Base-by-base conservation (phyloP, 176 grass and related monocot genomes). In the Aechmea fasciata region DNA sequence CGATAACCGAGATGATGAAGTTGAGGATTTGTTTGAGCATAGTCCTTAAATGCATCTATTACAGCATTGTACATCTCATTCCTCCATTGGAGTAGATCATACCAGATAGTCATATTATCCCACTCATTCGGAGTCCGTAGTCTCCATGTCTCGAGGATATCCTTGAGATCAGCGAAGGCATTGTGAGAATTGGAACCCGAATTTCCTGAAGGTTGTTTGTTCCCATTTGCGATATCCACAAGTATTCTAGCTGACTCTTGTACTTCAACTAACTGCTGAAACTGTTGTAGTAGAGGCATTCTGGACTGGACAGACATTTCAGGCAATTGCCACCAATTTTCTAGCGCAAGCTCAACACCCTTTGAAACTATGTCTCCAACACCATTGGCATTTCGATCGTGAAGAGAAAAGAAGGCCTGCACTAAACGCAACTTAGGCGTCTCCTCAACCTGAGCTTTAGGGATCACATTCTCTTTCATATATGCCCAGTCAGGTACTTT, bases 41-140 rank as follows among this genome's bases (percentile, higher is more conserved):
- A 99, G 73, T 99, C 94, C 78, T 93, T 99, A 77, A 99, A 99
- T 51, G 89, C 87, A 57, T 99, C 94, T 63, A 99, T 99, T 69
- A 99, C 94, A 71, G 90, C 89, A 85, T 99, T 99, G 72, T 99
- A 99, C 90, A 90, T 93, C 80, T 99, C 94, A 77, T 99, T 99
- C 75, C 94, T 93, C 94, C 94, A 99, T 13, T 99, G 94, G n/a
- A 93, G 87, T 49, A 99, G 73, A 65, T 99, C 94, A 55, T 99
- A 99, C 94, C 94, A 99, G 71, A 99, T 78, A 73, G 90, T 93
- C 73, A 92, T 93, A 73, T 81, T 75, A 29, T 99, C 94, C 94
- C 94, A 99, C 68, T 99, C 94, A 23, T 99, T 99, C 41, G 94
- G 94, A 80, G 90, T 99, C 20, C 94, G 77, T 62, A 93, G 77